Evolutionary conservation across 306 rosid genomes (phyloP), one percentile per base, ranked within the genome.

Genomic region (Boehmeria nivea): DNA sequence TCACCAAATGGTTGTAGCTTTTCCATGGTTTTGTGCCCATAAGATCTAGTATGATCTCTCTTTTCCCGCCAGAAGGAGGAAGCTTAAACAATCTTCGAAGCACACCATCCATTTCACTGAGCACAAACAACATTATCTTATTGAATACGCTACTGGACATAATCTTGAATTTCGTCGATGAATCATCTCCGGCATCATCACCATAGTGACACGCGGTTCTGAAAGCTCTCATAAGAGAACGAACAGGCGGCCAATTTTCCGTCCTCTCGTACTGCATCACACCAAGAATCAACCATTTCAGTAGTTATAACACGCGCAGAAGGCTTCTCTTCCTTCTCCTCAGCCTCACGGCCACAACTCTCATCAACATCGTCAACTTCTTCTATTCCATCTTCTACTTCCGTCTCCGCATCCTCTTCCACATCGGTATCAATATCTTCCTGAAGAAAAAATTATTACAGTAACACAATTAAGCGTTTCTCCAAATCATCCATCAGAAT

Each of bases 171-270:
- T 87, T 80, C 38, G 69, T 6, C 54, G 60, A 54, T 28, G 85
- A 52, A 17, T 78, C 89, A 22, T 72, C 79, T 67, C 50, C 84
- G 19, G 57, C 76, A 58, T 90, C 99, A 65, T 91, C 99, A 39
- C 96, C 96, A 67, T 84, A 84, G 75, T 91, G 99, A 65, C 99
- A 91, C 40, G 99, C 96, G 24, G 83, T 78, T 78, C 83, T 75
- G 45, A 87, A 87, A 61, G 95, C 96, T 70, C 62, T 82, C 84
- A 85, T 66, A 43, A 91, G 61, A 18, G 89, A 82, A 68, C 84
- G 95, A 31, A 81, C 52, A 6, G n/a, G 93, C 81, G 24, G 69
- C 71, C 65, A 91, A 19, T 58, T 81, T 87, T 54, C 76, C 83
- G 54, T 69, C 78, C 72, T 87, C 89, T 54, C 38, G 63, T 42